A percentile compares a stretch with the other conserved stretches of the same genome.
These are phyloP conservation scores for Cyclocybe cylindracea DNA, from an alignment of 768 basidiomycete genomes.

Conservation along the genomic window DNA sequence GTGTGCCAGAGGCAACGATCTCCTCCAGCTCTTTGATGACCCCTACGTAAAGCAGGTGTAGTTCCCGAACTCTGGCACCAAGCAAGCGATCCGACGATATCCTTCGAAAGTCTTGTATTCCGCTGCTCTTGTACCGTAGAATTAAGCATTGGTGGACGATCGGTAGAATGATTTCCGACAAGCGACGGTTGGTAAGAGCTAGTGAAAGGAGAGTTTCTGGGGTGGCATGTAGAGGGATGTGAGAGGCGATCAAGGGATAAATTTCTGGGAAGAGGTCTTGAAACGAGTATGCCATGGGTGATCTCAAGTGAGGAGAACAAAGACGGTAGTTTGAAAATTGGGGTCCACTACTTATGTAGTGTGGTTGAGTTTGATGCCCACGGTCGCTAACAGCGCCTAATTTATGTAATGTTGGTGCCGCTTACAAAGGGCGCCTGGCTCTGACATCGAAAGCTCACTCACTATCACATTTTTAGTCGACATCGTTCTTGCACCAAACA, in stretches of 20 bases:
- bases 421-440: too few species aligned
- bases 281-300: too few species aligned
- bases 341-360: too few species aligned
- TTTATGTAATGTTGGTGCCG: too few species aligned
- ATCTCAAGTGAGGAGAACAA: too few species aligned
- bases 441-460: too few species aligned
- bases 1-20: neutral
- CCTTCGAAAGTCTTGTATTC: neutral
- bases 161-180: neutral
- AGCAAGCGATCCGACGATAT: neutral
- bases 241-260: constrained; percentile 10
- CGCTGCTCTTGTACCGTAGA: neutral
- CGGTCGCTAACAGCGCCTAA: too few species aligned
- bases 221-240: constrained; percentile 14
- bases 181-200: neutral
- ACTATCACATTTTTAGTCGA: too few species aligned
- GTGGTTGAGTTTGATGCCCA: too few species aligned
- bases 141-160: neutral
- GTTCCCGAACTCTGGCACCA: constrained; percentile 9
- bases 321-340: too few species aligned
- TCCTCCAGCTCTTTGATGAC: constrained; percentile 6
- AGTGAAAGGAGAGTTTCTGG: constrained; percentile 5
- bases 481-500: too few species aligned
- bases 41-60: constrained; percentile 13
- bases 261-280: constrained; percentile 3